Conservation (phyloP, 192 early-diverging fungal genomes). For the Linnemannia zychae region DNA sequence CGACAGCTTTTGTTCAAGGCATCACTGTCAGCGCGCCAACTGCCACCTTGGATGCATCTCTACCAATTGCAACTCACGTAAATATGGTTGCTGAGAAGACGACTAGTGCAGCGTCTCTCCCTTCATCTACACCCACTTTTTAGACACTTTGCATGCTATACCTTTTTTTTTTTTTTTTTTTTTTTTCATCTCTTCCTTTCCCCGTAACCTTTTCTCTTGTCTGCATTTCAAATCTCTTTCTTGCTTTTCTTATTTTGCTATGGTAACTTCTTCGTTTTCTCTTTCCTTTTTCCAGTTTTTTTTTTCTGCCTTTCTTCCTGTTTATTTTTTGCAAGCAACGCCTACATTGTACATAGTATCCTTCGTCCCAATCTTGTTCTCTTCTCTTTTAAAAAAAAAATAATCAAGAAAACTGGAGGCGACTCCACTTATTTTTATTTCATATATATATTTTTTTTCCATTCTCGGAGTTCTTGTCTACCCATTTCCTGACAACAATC, state of each 20-base stretch:
- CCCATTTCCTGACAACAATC: not conserved
- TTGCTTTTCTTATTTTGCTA: not conserved
- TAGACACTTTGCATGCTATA: not conserved
- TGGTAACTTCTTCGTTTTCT: not conserved
- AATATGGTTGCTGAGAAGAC: not conserved
- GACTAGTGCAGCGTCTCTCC: not conserved
- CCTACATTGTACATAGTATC: not conserved
- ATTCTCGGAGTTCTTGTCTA: not conserved
- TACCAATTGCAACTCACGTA: not conserved
- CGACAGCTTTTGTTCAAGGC: conserved; percentile 3
- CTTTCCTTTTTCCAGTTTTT: not conserved
- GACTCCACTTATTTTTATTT: not conserved
- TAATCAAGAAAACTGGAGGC: not conserved
- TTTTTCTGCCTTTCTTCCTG: not conserved
- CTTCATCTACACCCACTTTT: not conserved
- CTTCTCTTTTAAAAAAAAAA: not conserved
- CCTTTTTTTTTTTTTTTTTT: not conserved
- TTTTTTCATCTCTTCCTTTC: not conserved
- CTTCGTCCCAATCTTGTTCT: not conserved
- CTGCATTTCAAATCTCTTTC: not conserved
- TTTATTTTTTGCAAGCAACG: conserved; percentile 3
- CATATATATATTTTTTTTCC: not conserved
- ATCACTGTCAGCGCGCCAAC: not conserved
- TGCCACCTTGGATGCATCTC: not conserved
- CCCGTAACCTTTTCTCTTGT: not conserved